phyloP scores from a whole-genome alignment of 257 asterid genomes.

The Schizonepeta tenuifolia region DNA sequence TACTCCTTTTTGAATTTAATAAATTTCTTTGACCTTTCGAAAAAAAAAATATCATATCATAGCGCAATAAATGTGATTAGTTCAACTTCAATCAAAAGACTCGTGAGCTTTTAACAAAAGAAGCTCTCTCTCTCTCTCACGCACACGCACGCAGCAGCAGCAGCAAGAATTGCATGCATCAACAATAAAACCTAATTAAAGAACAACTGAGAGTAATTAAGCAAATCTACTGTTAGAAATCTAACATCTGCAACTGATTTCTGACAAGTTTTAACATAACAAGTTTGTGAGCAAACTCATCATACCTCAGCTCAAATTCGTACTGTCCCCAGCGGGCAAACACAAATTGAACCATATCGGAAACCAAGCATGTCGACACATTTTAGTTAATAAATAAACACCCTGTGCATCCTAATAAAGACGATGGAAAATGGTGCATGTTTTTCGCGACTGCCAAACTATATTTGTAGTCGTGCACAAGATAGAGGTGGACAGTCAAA shows the following conservation, averaged over 20 bases:
- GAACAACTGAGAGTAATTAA: background rate
- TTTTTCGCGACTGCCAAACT: background rate
- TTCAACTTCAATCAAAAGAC: no score
- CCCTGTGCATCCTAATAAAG: conserved; percentile 13
- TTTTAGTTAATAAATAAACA: background rate
- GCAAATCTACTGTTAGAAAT: background rate
- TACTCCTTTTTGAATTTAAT: no score
- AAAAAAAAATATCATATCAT: no score
- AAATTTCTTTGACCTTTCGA: no score
- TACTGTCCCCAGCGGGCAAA: background rate
- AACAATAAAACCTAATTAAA: background rate
- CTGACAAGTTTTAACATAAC: background rate
- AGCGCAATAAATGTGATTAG: no score
- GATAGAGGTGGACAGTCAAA: background rate
- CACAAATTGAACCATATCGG: background rate
- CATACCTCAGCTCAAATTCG: background rate
- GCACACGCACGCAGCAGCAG: background rate
- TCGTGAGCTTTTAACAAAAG: background rate
- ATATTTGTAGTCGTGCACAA: conserved; percentile 20
- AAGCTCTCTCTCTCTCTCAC: background rate
- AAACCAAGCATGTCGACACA: background rate
- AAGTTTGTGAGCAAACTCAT: no score
- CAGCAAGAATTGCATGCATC: conserved; percentile 8
- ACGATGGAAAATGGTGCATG: background rate
- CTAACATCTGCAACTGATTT: background rate